Evolutionary conservation across 768 basidiomycete species (phyloP).

Genomic region (Pisolithus sp.): DNA sequence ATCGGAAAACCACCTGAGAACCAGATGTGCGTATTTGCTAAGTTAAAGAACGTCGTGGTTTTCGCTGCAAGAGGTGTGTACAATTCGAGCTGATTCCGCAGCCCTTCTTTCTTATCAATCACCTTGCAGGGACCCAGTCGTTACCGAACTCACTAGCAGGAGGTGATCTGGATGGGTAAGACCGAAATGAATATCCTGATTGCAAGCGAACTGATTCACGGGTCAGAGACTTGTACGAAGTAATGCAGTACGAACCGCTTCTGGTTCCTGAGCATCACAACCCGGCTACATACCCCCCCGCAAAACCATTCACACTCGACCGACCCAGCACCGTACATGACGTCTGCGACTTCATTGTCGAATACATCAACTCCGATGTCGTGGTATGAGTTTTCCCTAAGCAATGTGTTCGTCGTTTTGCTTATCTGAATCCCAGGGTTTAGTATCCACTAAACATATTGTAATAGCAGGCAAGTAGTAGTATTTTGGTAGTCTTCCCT

Average conservation of each 20-base stretch:
- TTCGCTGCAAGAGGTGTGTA: constrained; percentile 53
- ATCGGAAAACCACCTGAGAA: constrained; percentile 63
- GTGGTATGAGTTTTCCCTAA: constrained; percentile 40
- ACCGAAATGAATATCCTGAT: not conserved
- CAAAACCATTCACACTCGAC: constrained; percentile 30
- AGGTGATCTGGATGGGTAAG: constrained; percentile 77
- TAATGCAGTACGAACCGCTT: constrained; percentile 50
- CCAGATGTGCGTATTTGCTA: constrained; percentile 48
- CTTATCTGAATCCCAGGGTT: constrained; percentile 39
- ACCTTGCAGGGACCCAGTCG: constrained; percentile 45
- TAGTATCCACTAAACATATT: constrained; percentile 64
- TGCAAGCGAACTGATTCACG: not conserved
- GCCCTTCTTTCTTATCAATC: not conserved
- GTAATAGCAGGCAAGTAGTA: constrained; percentile 59
- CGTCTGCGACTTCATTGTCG: constrained; percentile 74
- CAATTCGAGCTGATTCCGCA: too few relatives aligned
- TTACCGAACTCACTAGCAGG: constrained; percentile 66
- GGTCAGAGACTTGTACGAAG: constrained; percentile 58
- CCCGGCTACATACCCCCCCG: constrained; percentile 48
- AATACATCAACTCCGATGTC: constrained; percentile 80
- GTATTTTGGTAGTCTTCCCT: not conserved
- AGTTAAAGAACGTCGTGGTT: constrained; percentile 67
- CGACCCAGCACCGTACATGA: constrained; percentile 56
- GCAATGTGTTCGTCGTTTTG: not conserved
- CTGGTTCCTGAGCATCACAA: constrained; percentile 46